Evolutionary conservation across 768 basidiomycete genomes (phyloP).

Genomic region (Hygrophoropsis aurantiaca): DNA sequence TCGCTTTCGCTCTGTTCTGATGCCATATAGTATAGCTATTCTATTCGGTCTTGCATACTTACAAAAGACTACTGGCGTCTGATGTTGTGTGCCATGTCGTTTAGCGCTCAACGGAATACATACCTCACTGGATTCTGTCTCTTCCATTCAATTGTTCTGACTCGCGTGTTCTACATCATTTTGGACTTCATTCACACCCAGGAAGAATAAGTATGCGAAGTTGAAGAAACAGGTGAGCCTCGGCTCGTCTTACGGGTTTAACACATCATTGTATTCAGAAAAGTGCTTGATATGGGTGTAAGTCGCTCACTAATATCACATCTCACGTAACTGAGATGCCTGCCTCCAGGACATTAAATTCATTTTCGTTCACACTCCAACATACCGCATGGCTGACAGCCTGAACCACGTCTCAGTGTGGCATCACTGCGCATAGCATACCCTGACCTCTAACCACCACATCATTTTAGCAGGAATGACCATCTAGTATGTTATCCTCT

Average conservation of each 20-base stretch:
- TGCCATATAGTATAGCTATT: too few relatives aligned
- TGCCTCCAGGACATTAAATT: too few relatives aligned
- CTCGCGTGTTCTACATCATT: constrained; percentile 89
- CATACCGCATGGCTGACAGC: background rate
- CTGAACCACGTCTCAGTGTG: constrained; percentile 20
- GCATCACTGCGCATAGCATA: constrained; percentile 4
- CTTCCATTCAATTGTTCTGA: constrained; percentile 93
- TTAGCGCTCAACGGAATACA: constrained; percentile 82
- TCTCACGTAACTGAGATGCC: too few relatives aligned
- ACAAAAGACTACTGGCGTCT: too few relatives aligned
- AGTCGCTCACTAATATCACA: too few relatives aligned
- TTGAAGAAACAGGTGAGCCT: constrained; percentile 68
- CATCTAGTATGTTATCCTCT: constrained; percentile 39
- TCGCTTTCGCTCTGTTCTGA: too few relatives aligned
- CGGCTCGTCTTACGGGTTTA: too few relatives aligned
- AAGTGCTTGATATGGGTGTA: too few relatives aligned
- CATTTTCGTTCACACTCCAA: too few relatives aligned
- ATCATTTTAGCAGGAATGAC: constrained; percentile 38
- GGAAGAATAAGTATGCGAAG: constrained; percentile 82
- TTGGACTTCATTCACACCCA: constrained; percentile 90
- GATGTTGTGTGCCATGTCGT: too few relatives aligned
- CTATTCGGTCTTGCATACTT: too few relatives aligned
- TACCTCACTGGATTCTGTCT: constrained; percentile 93
- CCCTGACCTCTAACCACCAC: background rate
- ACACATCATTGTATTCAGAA: too few relatives aligned